Evolutionary conservation across 306 rosid genomes (phyloP), one percentile per base, ranked within the genome.

Genomic region (Adenanthera pavonina): DNA sequence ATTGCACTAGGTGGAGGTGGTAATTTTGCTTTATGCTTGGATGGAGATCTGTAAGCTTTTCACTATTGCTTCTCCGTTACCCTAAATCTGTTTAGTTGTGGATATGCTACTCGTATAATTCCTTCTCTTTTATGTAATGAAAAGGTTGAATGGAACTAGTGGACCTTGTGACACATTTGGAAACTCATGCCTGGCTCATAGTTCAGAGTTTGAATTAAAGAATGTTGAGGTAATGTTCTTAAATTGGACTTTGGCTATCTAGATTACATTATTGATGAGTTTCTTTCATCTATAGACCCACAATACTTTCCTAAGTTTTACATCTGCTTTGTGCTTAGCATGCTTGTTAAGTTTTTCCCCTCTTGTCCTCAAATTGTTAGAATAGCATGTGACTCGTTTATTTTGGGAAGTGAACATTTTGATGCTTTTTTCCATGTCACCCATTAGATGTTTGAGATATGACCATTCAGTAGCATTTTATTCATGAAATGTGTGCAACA

Each of bases 1-100:
- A 94, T 96, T 74, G 98, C 94, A 69, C 86, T 96, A 73, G 99
- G 99, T 19, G 99, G 97, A 6, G 98, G 99, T 78, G 98, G 97
- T 76, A 91, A 82, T 83, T 96, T 87, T 71, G 99, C 99, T 62
- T 75, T 96, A 73, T 79, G 91, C 85, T 90, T 96, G 84, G 97
- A 92, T 83, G 99, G 84, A 66, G 99, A 96, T 80, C 86, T 96
- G 99, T 96, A 88, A 96, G 98, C 81, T 52, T 82, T 84, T 66
- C 16, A 67, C 10, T 10, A 53, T 5, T 75, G 75, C 57, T 75
- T 34, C 64, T 34, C 51, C 48, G 67, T 38, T 64, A 64, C 33
- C 69, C 34, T 64, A 48, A 10, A 17, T 64, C 36, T 67, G 48
- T 75, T n/a, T 66, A 72, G 69, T 80, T 68, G 72, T 41, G 20